phyloP scores from a whole-genome alignment of 2,329 filamentous ascomycete genomes.

The Golovinomyces cichoracearum region DNA sequence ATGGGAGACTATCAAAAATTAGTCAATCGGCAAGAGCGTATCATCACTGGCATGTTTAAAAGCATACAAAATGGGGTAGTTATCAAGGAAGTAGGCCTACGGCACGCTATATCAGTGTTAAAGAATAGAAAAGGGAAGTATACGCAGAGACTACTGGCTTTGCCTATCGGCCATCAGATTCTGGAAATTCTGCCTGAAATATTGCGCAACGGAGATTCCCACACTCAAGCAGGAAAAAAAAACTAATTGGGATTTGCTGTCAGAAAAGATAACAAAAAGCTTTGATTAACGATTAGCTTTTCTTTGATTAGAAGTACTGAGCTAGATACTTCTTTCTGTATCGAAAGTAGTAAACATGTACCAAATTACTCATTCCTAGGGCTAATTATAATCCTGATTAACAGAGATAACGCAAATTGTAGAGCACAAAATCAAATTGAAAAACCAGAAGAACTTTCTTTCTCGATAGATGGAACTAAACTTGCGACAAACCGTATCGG shows the following conservation, averaged over 20 bases:
- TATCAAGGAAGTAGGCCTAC: background rate
- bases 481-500: background rate
- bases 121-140: background rate
- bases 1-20: background rate
- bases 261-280: background rate
- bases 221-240: background rate
- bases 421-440: no score
- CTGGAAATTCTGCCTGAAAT: background rate
- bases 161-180: background rate
- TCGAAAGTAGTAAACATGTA: background rate
- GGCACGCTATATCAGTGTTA: background rate
- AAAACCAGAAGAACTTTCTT: background rate
- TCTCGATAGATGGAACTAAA: background rate
- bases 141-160: background rate
- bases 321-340: background rate
- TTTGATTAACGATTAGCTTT: background rate
- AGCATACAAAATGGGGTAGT: background rate
- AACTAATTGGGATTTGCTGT: background rate
- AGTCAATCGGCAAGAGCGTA: background rate
- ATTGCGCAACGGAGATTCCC: background rate
- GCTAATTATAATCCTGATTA: background rate
- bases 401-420: background rate
- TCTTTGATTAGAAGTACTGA: background rate
- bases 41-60: background rate
- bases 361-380: background rate